Base-by-base conservation (phyloP, 2,329 filamentous ascomycete species). In the Paramyrothecium roridum region DNA sequence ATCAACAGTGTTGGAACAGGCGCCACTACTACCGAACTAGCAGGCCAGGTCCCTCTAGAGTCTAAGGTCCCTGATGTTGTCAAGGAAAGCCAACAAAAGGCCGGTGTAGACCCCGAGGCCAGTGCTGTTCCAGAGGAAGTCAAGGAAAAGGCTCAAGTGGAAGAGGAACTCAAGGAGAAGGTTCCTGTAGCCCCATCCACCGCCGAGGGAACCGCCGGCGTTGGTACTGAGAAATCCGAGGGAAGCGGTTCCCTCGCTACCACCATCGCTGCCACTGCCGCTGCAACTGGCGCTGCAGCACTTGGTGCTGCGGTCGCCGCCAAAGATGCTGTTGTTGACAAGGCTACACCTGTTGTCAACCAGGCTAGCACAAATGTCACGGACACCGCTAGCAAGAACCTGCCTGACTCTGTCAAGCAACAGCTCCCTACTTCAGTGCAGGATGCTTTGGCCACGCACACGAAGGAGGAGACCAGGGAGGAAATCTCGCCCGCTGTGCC, bases 61-160 rank as follows among this genome's bases (percentile, higher is more conserved):
- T 76, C 74, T 54, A 73, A 72, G 57, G 63, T 68, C 23, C 76
- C 78, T 46, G 67, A 75, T 45, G 72, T 88, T 45, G 89, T 92
- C 52, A 86, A 83, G 66, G 83, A 91, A 65, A 90, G 87, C 73
- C 88, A 92, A 67, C 77, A 85, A 61, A 81, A 86, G 67, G 87
- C 88, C 20, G 73, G 82, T 53, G 76, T 79, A 47, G 74, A 78
- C 8, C 83, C 88, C n/a, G 89, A 91, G 68, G 88, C 89, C 12
- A 86, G 86, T 61, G 86, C 80, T 40, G 78, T 85, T 56, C 74
- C 83, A 30, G 77, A 81, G 46, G 87, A 88, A 65, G 87, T 92
- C 8, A 71, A 79, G 61, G 88, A 90, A 64, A 92, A 92, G 82
- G 83, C 82, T 56, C 78, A 80, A 56, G 79, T 91, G 3, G 89